Conservation (phyloP, 306 rosid genomes). For the Argentina anserina region DNA sequence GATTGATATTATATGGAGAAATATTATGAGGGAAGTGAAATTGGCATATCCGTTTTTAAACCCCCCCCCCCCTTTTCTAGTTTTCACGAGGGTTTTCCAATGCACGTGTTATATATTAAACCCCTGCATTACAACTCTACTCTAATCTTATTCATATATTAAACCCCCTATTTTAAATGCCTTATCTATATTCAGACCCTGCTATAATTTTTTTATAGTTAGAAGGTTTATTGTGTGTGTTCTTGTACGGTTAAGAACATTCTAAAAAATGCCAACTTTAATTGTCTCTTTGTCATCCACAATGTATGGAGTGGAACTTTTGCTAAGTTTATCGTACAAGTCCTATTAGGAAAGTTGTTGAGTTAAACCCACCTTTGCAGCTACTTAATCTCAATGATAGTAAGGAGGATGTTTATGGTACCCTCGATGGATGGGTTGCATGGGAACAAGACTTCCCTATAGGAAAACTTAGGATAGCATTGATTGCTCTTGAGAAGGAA, state of each 20-base stretch:
- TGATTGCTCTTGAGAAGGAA: conserved; percentile 70
- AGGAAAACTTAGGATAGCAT: conserved; percentile 47
- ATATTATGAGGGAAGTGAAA: too few relatives aligned
- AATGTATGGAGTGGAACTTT: neutral
- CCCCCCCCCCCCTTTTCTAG: too few relatives aligned
- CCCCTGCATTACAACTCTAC: too few relatives aligned
- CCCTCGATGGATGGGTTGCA: conserved; percentile 94
- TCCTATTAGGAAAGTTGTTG: neutral
- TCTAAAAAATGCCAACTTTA: neutral
- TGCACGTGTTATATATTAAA: neutral
- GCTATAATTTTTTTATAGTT: neutral
- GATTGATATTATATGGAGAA: neutral
- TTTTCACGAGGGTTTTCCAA: neutral
- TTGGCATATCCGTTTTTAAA: too few relatives aligned
- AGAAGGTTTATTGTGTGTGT: neutral
- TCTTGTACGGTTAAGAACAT: neutral
- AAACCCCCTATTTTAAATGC: too few relatives aligned
- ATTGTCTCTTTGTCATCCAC: neutral
- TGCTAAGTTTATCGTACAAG: neutral
- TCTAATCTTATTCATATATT: too few relatives aligned
- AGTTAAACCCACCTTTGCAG: conserved; percentile 42
- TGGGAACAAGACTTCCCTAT: conserved; percentile 85
- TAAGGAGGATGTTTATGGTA: conserved; percentile 78
- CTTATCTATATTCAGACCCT: too few relatives aligned
- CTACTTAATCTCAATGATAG: conserved; percentile 63